These are phyloP conservation scores for Stemphylium vesicarium DNA, from an alignment of 2,329 filamentous ascomycete genomes.

Conservation along the genomic window DNA sequence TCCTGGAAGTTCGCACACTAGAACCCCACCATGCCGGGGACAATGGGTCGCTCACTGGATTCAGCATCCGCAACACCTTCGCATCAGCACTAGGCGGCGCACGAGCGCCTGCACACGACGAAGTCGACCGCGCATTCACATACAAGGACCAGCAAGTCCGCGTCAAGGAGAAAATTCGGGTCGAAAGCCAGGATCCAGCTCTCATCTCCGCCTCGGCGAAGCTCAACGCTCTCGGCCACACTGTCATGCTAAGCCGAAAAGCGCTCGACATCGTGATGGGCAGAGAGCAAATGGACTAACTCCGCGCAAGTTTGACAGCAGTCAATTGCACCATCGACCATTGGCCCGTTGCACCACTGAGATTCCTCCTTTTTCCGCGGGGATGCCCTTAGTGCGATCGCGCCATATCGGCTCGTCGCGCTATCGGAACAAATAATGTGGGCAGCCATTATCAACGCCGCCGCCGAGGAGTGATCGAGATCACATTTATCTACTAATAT, in stretches of 20 bases:
- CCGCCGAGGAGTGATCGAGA: slow-evolving; percentile 16
- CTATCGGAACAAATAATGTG: slow-evolving; percentile 42
- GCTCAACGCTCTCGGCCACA: slow-evolving; percentile 76
- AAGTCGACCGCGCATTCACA: slow-evolving; percentile 77
- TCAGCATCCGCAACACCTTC: slow-evolving; percentile 64
- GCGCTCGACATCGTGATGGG: slow-evolving; percentile 83
- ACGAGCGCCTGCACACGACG: slow-evolving; percentile 57
- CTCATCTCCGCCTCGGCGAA: slow-evolving; percentile 85
- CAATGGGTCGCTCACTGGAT: slow-evolving; percentile 46
- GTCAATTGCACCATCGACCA: slow-evolving; percentile 16
- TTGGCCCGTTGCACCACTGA: slow-evolving; percentile 13
- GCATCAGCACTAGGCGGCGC: slow-evolving; percentile 54
- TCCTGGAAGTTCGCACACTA: slow-evolving; percentile 72
- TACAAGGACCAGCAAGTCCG: slow-evolving; percentile 75
- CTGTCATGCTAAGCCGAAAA: slow-evolving; percentile 70
- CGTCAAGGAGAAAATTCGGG: slow-evolving; percentile 86
- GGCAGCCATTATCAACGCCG: slow-evolving; percentile 23
- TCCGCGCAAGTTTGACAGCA: slow-evolving; percentile 18
- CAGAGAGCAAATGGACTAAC: slow-evolving; percentile 50
- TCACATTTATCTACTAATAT: slow-evolving; percentile 16
- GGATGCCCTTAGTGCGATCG: slow-evolving; percentile 23
- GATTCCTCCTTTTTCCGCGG: slow-evolving; percentile 28
- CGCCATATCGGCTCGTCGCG: slow-evolving; percentile 38
- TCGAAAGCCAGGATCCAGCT: slow-evolving; percentile 88
- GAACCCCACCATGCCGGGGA: slow-evolving; percentile 55